Base-by-base conservation (phyloP, 2,329 filamentous ascomycete species). In the Colletotrichum endophyticum region DNA sequence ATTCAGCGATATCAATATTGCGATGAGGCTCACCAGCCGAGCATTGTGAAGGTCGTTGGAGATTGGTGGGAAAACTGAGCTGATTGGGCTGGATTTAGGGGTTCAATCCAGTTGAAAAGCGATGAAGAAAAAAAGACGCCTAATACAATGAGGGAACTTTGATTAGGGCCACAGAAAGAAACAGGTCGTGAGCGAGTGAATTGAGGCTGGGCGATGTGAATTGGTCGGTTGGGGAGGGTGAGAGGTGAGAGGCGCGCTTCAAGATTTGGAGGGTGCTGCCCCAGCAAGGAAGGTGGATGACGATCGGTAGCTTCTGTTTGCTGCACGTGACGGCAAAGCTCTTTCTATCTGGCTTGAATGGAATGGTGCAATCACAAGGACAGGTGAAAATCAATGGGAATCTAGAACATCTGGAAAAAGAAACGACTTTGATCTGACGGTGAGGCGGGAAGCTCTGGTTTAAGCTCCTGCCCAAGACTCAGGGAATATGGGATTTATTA, bases 271-370 rank as follows among this genome's bases (percentile, higher is more conserved):
- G 66, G 57, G 27, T 63, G 63, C 59, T 36, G 30, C 19, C 70
- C 70, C 59, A 74, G 71, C 74, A 70, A 61, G 74, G 74, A 73
- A 72, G 73, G 73, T 72, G 69, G 56, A 67, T 63, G 62, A 66
- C 44, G 70, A 76, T 76, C 70, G 70, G 19, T 36, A 66, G 53
- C 49, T 32, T 53, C 30, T 68, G 44, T 44, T 36, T 57, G 70
- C 22, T 74, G 74, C 74, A 76, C 74, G 74, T 74, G 74, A 76
- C 71, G 49, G 16, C 16, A 6, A 12, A 39, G 59, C 62, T 44
- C n/a, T 63, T 16, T 30, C 13, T 13, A 22, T 63, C 28, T 56
- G 16, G 34, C 25, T 53, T 44, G 8, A 6, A 22, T 2, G 25
- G 36, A 25, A 1, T 16, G 64, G 19, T 22, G n/a, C 25, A 25